These are phyloP conservation scores for Ophiosphaerella herpotricha DNA, from an alignment of 2,329 filamentous ascomycete species.

Conservation along the genomic window DNA sequence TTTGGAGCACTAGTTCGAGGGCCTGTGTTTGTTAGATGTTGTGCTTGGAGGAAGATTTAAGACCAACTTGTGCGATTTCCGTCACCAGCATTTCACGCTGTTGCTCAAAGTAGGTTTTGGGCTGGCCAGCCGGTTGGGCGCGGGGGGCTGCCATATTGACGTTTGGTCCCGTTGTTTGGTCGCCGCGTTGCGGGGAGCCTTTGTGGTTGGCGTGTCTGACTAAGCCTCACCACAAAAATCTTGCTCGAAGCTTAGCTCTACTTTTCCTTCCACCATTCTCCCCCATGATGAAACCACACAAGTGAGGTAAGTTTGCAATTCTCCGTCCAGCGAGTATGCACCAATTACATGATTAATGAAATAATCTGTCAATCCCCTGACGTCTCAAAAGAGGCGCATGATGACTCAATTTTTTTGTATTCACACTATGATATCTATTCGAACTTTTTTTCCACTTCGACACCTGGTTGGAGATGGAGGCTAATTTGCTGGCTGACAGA, in stretches of 20 bases:
- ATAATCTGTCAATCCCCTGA: constrained; percentile 87
- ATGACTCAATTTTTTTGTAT: constrained; percentile 52
- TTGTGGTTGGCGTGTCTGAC: constrained; percentile 1
- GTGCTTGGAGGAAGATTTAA: constrained; percentile 40
- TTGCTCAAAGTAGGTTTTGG: constrained; percentile 69
- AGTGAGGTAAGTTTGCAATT: constrained; percentile 35
- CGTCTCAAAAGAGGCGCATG: constrained; percentile 55
- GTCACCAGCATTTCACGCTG: constrained; percentile 73
- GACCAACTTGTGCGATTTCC: constrained; percentile 70
- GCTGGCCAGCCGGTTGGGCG: constrained; percentile 21
- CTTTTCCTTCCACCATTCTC: constrained; percentile 17
- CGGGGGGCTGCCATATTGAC: constrained; percentile 29
- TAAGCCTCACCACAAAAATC: constrained; percentile 29
- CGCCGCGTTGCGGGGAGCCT: constrained; percentile 5
- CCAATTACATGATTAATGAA: constrained; percentile 64
- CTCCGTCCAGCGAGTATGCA: no score
- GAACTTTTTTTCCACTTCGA: constrained; percentile 12
- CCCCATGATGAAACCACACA: constrained; percentile 42
- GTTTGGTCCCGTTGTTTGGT: constrained; percentile 1
- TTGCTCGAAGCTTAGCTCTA: constrained; percentile 12
- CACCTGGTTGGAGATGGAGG: constrained; percentile 11
- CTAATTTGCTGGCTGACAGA: constrained; percentile 26
- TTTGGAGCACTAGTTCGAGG: constrained; percentile 89
- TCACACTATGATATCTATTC: constrained; percentile 45
- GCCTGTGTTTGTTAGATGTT: constrained; percentile 48